Evolutionary conservation across 2,329 filamentous ascomycete species (phyloP).

Genomic region (Colletotrichum abscissum): DNA sequence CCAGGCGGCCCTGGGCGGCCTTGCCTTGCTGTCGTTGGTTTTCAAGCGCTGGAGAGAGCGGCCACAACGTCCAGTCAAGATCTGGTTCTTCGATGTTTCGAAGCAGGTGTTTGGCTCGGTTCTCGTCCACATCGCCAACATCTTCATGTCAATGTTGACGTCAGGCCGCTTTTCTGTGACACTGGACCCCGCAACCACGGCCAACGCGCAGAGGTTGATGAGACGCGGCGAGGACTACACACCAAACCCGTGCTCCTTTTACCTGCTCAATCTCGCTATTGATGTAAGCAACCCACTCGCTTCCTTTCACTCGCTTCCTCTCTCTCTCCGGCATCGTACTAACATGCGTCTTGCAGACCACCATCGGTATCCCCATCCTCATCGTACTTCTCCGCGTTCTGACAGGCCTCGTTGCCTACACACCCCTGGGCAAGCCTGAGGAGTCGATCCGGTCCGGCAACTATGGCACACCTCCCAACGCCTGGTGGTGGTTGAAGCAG

Average conservation of each 20-base stretch:
- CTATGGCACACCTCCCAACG: conserved; percentile 86
- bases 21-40: conserved; percentile 88
- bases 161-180: conserved; percentile 83
- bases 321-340: background rate
- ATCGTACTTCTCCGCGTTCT: conserved; percentile 86
- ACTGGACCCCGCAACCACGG: conserved; percentile 58
- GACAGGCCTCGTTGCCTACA: conserved; percentile 77
- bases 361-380: conserved; percentile 93
- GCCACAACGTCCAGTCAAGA: conserved; percentile 91
- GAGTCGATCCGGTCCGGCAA: conserved; percentile 94
- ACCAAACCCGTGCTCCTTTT: conserved; percentile 97
- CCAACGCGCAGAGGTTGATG: conserved; percentile 50
- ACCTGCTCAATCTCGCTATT: conserved; percentile 92
- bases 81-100: conserved; percentile 97
- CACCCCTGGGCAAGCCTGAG: conserved; percentile 80
- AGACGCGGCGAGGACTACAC: conserved; percentile 64
- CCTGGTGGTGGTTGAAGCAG: conserved; percentile 95
- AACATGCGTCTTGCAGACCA: conserved; percentile 72
- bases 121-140: conserved; percentile 90
- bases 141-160: conserved; percentile 96
- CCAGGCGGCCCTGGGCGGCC: conserved; percentile 84
- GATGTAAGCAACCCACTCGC: conserved; percentile 75
- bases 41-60: conserved; percentile 94
- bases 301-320: conserved; percentile 39
- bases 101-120: conserved; percentile 97